phyloP scores from a whole-genome alignment of 352 stramenopile species.

The Thalassiosira livingstoniorum region DNA sequence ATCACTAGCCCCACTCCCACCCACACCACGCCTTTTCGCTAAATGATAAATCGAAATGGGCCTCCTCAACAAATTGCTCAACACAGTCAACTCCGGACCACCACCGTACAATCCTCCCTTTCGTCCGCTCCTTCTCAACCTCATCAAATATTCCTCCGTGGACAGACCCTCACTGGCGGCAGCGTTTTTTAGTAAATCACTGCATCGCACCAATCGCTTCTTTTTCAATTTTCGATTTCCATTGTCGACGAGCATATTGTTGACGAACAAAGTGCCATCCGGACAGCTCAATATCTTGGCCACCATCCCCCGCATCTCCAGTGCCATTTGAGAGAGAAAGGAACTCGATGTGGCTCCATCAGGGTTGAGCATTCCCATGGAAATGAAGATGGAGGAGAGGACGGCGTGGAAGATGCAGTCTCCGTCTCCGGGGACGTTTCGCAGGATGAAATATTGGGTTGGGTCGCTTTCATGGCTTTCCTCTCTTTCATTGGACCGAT shows the following conservation, averaged over 20 bases:
- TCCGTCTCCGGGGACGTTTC: slow-evolving; percentile 74
- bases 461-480: slow-evolving; percentile 5
- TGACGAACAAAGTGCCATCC: slow-evolving; percentile 52
- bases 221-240: not conserved
- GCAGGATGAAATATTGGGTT: slow-evolving; percentile 65
- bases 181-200: slow-evolving; percentile 62
- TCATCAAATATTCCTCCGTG: slow-evolving; percentile 65
- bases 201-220: slow-evolving; percentile 54
- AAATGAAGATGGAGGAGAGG: slow-evolving; percentile 52
- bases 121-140: slow-evolving; percentile 54
- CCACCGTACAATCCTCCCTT: slow-evolving; percentile 72
- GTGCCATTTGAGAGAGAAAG: slow-evolving; percentile 28
- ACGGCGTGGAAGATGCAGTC: slow-evolving; percentile 68
- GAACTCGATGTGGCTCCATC: slow-evolving; percentile 32
- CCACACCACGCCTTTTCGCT: slow-evolving; percentile 1
- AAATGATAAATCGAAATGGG: slow-evolving; percentile 82
- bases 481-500: not conserved
- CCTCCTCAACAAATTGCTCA: slow-evolving; percentile 78
- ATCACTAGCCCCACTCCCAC: not conserved
- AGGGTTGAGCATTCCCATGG: slow-evolving; percentile 61
- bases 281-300: slow-evolving; percentile 63
- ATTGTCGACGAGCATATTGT: slow-evolving; percentile 21
- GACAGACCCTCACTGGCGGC: slow-evolving; percentile 58
- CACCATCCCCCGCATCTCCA: slow-evolving; percentile 66
- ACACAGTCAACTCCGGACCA: slow-evolving; percentile 74